Conservation (phyloP, 2,329 filamentous ascomycete genomes). For the Didymella pomorum region DNA sequence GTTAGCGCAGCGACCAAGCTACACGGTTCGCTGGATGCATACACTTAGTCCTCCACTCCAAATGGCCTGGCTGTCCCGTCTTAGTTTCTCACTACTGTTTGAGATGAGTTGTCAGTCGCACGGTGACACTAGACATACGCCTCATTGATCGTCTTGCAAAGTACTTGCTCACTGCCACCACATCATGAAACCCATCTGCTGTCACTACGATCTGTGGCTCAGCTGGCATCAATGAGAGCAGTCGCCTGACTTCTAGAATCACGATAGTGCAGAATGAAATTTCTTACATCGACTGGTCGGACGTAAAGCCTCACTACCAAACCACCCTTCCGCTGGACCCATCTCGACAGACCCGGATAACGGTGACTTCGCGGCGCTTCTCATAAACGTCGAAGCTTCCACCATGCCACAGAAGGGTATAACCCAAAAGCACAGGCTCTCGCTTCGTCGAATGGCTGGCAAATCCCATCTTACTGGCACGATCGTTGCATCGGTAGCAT, state of each 20-base stretch:
- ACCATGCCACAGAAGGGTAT: conserved; percentile 21
- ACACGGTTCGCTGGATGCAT: conserved; percentile 2
- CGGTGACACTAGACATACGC: conserved; percentile 1
- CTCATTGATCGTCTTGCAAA: not conserved
- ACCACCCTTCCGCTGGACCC: conserved; percentile 6
- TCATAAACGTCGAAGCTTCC: conserved; percentile 23
- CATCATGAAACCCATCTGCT: not conserved
- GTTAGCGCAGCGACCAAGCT: conserved; percentile 2
- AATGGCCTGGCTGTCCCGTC: conserved; percentile 1
- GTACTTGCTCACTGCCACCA: not conserved
- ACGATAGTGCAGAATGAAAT: not conserved
- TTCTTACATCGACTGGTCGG: not conserved
- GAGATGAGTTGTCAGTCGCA: conserved; percentile 3
- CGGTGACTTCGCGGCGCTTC: conserved; percentile 23
- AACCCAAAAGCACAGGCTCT: conserved; percentile 15
- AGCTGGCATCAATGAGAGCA: not conserved
- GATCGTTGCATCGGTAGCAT: conserved; percentile 11
- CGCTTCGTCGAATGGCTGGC: conserved; percentile 12
- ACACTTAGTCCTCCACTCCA: not conserved
- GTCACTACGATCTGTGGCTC: not conserved
- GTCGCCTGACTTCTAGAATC: not conserved
- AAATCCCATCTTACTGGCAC: conserved; percentile 22
- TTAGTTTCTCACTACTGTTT: conserved; percentile 11
- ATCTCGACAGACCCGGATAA: conserved; percentile 19
- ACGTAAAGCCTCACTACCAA: not conserved